Evolutionary conservation across 179 eudicot genomes (phyloP).

Genomic region (Beta corolliflora): DNA sequence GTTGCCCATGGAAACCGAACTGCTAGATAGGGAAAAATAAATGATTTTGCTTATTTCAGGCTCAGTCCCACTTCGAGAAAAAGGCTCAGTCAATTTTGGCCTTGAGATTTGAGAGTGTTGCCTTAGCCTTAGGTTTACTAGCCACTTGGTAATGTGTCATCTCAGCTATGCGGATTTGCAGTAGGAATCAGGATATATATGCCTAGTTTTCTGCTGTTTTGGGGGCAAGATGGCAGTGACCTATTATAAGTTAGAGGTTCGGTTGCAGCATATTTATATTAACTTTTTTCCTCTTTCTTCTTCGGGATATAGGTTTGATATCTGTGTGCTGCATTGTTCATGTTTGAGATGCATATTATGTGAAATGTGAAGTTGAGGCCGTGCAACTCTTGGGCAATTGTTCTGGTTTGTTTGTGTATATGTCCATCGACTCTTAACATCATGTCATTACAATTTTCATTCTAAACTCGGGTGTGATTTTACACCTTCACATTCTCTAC

Average conservation of each 20-base stretch:
- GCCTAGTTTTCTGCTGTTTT: not conserved
- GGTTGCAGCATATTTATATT: not conserved
- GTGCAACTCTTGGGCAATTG: not conserved
- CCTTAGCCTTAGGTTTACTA: not conserved
- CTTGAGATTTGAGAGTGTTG: not conserved
- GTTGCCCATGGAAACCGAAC: not conserved
- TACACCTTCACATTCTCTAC: too few relatives aligned
- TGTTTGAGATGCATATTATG: conserved; percentile 5
- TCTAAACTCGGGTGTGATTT: too few relatives aligned
- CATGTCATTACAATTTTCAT: not conserved
- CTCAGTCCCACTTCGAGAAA: too few relatives aligned
- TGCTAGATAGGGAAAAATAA: not conserved
- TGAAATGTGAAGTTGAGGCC: not conserved
- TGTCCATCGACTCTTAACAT: not conserved
- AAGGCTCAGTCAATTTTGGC: not conserved
- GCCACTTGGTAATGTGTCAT: not conserved
- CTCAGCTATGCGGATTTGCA: not conserved
- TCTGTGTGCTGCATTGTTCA: not conserved
- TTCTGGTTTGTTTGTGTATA: not conserved
- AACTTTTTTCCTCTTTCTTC: not conserved
- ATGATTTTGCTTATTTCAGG: too few relatives aligned
- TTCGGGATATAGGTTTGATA: not conserved
- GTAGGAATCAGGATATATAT: not conserved
- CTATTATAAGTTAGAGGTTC: not conserved
- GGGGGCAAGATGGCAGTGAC: not conserved